Evolutionary conservation across 495 filamentous ascomycete species (phyloP).

Genomic region (Penicillium cataractarum): DNA sequence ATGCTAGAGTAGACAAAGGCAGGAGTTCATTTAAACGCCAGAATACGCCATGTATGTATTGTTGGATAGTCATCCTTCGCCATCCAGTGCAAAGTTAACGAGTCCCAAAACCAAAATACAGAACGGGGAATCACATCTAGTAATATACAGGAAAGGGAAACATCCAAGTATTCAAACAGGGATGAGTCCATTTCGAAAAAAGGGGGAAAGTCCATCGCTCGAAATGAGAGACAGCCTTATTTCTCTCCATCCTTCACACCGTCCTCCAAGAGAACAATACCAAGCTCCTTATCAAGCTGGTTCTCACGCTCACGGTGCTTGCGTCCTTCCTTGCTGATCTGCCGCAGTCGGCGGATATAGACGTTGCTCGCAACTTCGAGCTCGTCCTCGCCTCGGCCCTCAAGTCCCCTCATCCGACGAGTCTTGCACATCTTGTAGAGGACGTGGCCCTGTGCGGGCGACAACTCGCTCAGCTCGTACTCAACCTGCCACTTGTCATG

Average conservation of each 20-base stretch:
- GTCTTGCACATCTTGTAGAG: slow-evolving; percentile 55
- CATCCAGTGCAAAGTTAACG: slow-evolving; percentile 8
- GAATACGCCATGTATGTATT: slow-evolving; percentile 3
- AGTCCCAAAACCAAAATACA: slow-evolving; percentile 3
- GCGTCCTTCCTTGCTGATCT: slow-evolving; percentile 48
- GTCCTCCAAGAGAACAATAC: slow-evolving; percentile 35
- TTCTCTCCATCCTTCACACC: slow-evolving; percentile 8
- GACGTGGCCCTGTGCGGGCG: slow-evolving; percentile 32
- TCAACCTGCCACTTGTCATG: slow-evolving; percentile 73
- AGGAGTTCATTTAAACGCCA: not conserved
- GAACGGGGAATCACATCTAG: slow-evolving; percentile 17
- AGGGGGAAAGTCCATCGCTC: no score
- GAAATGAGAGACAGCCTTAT: no score
- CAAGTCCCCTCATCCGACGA: slow-evolving; percentile 55
- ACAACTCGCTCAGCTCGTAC: slow-evolving; percentile 69
- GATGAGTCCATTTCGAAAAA: slow-evolving; percentile 3
- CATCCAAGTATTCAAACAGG: not conserved
- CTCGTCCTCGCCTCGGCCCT: slow-evolving; percentile 38
- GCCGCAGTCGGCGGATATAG: slow-evolving; percentile 48
- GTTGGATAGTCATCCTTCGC: not conserved
- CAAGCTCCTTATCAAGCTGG: slow-evolving; percentile 44
- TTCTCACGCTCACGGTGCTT: slow-evolving; percentile 53
- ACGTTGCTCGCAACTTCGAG: slow-evolving; percentile 33
- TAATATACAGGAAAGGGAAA: slow-evolving; percentile 20
- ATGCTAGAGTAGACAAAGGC: not conserved